phyloP scores from a whole-genome alignment of 306 rosid genomes.

The Cucurbita argyrosperma region DNA sequence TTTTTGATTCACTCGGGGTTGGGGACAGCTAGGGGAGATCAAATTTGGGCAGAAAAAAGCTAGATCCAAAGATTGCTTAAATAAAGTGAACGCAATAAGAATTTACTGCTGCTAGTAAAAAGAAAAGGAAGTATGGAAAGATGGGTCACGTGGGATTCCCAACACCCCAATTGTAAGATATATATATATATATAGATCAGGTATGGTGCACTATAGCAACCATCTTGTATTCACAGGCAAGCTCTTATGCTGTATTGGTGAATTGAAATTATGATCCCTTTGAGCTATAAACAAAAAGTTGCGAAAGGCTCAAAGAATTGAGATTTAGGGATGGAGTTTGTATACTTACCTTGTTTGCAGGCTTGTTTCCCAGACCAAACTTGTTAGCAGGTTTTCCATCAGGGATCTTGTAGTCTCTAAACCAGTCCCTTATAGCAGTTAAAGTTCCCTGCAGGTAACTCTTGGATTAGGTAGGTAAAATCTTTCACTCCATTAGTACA shows the following conservation, averaged over 20 bases:
- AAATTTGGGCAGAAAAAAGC: not conserved
- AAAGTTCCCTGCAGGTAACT: slow-evolving; percentile 61
- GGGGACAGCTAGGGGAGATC: not conserved
- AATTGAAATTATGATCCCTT: not conserved
- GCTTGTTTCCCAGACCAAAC: slow-evolving; percentile 85
- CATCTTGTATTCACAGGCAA: not conserved
- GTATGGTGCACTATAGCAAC: not conserved
- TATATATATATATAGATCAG: not conserved
- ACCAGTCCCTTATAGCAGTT: slow-evolving; percentile 86
- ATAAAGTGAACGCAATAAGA: not conserved
- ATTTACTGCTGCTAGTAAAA: not conserved
- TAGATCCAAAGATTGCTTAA: not conserved
- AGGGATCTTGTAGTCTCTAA: slow-evolving; percentile 93
- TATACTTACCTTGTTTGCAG: slow-evolving; percentile 57
- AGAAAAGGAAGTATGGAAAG: not conserved
- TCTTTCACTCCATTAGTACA: not conserved
- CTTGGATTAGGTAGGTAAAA: slow-evolving; percentile 6
- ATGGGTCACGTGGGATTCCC: not conserved
- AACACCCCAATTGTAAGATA: not conserved
- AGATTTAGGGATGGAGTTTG: not conserved
- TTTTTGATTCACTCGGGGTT: not conserved
- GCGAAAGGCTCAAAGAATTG: not conserved
- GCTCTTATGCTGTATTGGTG: not conserved
- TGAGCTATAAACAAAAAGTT: not conserved
- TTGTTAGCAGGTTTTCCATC: slow-evolving; percentile 95